Base-by-base conservation (phyloP, 805 yeast species). In the Saccharomyces eubayanus region DNA sequence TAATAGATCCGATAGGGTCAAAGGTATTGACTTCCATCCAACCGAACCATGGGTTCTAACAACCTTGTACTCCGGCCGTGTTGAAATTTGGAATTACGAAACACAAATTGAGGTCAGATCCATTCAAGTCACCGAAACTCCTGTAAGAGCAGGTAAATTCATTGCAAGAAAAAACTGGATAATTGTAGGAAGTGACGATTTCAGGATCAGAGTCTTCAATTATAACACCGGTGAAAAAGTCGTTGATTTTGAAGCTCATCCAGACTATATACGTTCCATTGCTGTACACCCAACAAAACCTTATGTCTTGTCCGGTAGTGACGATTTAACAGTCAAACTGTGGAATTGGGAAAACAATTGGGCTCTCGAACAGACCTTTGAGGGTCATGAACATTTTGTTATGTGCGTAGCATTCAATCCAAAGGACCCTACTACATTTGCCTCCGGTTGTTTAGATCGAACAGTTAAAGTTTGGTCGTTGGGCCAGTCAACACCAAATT, bases 331-430 rank as follows among this genome's bases (percentile, higher is more conserved):
- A 46, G 82, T 94, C 67, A 89, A 85, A 72, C 78, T 91, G 67
- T 94, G 98, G 98, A 91, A 94, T 71, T 94, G 99, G 99, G 99
- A 94, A 53, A 82, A 83, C 66, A 82, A 81, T 66, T 94, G 99
- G 99, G 82, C 82, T 62, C 73, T 86, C 60, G 94, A 89, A 69
- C 97, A 89, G 70, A 82, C 85, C 40, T 94, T 87, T 69, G 96
- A 89, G 72, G 98, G 99, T 55, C 99, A 94, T 72, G 89, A 83
- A 69, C 97, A 94, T 72, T 94, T 87, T 70, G 91, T 94, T 52
- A 90, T 94, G 96, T 83, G 89, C 52, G 82, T 94, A 51, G 90
- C 94, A 48, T 89, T 94, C 77, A 94, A 94, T 73, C 98, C 99
- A 55, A 94, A 92, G 74, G 99, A 94, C 72, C 89, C 96, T 60